Evolutionary conservation across 306 rosid genomes (phyloP).

Genomic region (Quercus dentata): DNA sequence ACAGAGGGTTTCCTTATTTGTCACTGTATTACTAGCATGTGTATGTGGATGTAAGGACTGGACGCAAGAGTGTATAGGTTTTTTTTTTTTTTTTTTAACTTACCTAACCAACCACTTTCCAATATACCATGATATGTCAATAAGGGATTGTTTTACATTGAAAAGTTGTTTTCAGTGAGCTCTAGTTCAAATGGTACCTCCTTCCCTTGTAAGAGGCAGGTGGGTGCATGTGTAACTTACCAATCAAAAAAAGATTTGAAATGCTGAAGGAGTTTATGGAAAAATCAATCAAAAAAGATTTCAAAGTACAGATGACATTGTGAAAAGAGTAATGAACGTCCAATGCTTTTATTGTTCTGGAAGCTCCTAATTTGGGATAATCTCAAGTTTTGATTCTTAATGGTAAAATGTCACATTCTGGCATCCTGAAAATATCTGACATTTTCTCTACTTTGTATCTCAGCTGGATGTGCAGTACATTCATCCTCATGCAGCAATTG

Average conservation of each 20-base stretch:
- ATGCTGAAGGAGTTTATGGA: background rate
- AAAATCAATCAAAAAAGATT: too few species aligned
- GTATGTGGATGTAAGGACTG: too few species aligned
- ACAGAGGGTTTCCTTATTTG: too few species aligned
- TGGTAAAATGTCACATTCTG: background rate
- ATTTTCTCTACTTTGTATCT: conserved; percentile 15
- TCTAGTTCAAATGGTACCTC: background rate
- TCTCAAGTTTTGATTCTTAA: background rate
- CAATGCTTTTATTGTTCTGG: background rate
- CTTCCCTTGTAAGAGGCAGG: background rate
- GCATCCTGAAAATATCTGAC: conserved; percentile 12
- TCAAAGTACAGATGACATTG: background rate
- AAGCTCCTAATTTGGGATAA: background rate
- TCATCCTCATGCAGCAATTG: conserved; percentile 85
- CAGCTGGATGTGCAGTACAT: conserved; percentile 86
- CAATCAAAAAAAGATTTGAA: background rate
- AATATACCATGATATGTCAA: background rate
- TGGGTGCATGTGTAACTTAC: background rate
- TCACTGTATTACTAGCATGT: too few species aligned
- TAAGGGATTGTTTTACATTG: background rate
- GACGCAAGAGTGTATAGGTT: background rate
- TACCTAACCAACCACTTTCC: background rate
- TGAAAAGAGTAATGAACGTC: background rate
- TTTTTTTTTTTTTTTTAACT: background rate
- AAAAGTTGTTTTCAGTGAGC: too few species aligned